phyloP scores from a whole-genome alignment of 169 alveolate species.

The Amoebophrya sp. region DNA sequence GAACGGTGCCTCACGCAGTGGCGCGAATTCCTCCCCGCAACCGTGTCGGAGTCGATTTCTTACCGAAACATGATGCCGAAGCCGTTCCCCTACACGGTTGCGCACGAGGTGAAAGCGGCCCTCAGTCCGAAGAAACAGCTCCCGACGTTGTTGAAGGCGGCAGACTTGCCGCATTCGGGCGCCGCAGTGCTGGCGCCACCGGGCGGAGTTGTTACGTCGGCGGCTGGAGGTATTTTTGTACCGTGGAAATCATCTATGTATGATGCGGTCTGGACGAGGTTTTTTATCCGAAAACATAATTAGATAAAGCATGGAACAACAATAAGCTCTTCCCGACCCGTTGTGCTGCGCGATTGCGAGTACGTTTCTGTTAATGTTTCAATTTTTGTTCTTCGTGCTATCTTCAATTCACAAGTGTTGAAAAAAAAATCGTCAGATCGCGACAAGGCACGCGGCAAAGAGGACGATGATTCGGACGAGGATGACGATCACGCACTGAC shows the following conservation, averaged over 20 bases:
- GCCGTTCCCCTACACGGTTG: constrained; percentile 3
- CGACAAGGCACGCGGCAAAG: not conserved
- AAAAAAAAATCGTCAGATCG: not conserved
- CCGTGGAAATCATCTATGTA: too few relatives aligned
- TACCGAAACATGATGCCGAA: not conserved
- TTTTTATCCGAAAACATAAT: too few relatives aligned
- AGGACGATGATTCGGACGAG: not conserved
- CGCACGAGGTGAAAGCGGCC: not conserved
- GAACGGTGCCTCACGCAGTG: not conserved
- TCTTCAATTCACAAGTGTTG: not conserved
- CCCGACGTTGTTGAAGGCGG: not conserved
- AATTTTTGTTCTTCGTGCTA: too few relatives aligned
- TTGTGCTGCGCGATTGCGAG: too few relatives aligned
- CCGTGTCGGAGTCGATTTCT: not conserved
- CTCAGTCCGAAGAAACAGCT: not conserved
- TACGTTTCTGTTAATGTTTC: too few relatives aligned
- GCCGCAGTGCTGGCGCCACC: not conserved
- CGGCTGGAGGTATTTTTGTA: not conserved
- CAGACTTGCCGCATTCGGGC: not conserved
- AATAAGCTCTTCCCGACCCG: too few relatives aligned
- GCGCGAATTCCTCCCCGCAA: not conserved
- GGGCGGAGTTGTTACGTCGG: not conserved
- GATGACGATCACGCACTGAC: not conserved
- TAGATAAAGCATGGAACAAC: too few relatives aligned
- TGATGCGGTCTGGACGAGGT: too few relatives aligned